Conservation (phyloP, 2,329 filamentous ascomycete genomes). For the Fusarium sublunatum region DNA sequence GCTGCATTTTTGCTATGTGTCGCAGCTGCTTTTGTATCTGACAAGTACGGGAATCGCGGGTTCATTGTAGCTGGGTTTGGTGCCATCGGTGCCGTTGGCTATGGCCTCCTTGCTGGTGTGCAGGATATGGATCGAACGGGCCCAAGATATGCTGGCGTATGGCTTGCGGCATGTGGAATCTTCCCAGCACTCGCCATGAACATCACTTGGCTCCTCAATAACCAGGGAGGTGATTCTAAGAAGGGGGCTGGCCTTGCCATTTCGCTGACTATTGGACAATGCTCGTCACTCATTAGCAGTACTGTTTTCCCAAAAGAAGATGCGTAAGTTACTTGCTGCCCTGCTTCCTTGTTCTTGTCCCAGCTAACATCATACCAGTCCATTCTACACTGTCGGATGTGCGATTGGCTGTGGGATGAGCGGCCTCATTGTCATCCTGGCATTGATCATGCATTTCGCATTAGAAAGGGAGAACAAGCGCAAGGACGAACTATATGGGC, state of each 20-base stretch:
- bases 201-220: slow-evolving; percentile 31
- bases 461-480: slow-evolving; percentile 17
- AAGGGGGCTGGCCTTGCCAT: slow-evolving; percentile 22
- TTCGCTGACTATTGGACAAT: slow-evolving; percentile 18
- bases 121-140: slow-evolving; percentile 12
- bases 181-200: slow-evolving; percentile 22
- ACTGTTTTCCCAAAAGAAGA: slow-evolving; percentile 27
- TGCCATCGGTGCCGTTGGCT: not conserved
- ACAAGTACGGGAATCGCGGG: slow-evolving; percentile 21
- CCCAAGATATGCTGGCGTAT: slow-evolving; percentile 20
- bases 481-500: not conserved
- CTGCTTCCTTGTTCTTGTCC: fast-evolving
- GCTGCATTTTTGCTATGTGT: slow-evolving; percentile 18
- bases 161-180: slow-evolving; percentile 22
- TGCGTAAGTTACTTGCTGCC: slow-evolving; percentile 10
- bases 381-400: slow-evolving; percentile 24
- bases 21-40: slow-evolving; percentile 22
- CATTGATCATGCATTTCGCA: slow-evolving; percentile 20
- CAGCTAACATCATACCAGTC: not conserved
- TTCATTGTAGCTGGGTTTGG: slow-evolving; percentile 8
- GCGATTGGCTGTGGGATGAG: slow-evolving; percentile 30
- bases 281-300: slow-evolving; percentile 33
- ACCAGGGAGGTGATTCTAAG: slow-evolving; percentile 32
- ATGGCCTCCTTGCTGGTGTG: slow-evolving; percentile 3
- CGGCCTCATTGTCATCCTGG: slow-evolving; percentile 1